Evolutionary conservation across 169 alveolate species (phyloP), one percentile per base, ranked within the genome.

Genomic region (Cryptosporidium parvum): DNA sequence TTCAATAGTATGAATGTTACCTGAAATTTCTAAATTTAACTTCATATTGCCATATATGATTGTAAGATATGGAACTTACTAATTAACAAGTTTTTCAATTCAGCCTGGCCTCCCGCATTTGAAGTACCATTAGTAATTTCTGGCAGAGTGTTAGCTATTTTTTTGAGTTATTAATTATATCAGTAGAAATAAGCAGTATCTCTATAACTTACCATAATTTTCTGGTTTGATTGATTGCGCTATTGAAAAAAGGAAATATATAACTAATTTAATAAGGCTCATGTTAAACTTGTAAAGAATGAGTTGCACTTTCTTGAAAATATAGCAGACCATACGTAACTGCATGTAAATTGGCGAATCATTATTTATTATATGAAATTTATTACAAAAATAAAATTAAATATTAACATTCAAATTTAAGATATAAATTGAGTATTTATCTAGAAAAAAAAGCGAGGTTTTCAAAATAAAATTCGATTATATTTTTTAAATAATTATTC

Each of bases 201-300:
- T 3, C 21, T 31, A 1, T 35, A 51, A 69, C 80, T 8, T 69
- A 69, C 80, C 56, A 8, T 69, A 16, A 69, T 69, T 42, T 69
- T 39, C 80, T 23, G 80, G 80, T 6, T 16, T 69, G 14, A 37
- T 39, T 39, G 80, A 33, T 14, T 42, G 2, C 16, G 21, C 58
- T 18, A 39, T 42, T 12, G n/a, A n/a, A 6, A 69, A 69, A 69
- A 44, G 37, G 10, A 39, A 69, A 12, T 3, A 51, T 14, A 69
- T 21, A 18, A 69, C 21, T 10, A 69, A 12, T 35, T 3, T 10
- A 6, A 69, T 26, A 42, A 42, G 61, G 1, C 42, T 69, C 80
- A 69, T 69, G 4, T 39, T 21, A 26, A 56, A 56, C 7, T 7
- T 4, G 26, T 6, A 26, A 56, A 56, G 12, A 56, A 56, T 56